Percentiles rank a stretch among this genome's conserved stretches.
Conservation (phyloP, 2,329 filamentous ascomycete species). For the Elsinoe batatas region DNA sequence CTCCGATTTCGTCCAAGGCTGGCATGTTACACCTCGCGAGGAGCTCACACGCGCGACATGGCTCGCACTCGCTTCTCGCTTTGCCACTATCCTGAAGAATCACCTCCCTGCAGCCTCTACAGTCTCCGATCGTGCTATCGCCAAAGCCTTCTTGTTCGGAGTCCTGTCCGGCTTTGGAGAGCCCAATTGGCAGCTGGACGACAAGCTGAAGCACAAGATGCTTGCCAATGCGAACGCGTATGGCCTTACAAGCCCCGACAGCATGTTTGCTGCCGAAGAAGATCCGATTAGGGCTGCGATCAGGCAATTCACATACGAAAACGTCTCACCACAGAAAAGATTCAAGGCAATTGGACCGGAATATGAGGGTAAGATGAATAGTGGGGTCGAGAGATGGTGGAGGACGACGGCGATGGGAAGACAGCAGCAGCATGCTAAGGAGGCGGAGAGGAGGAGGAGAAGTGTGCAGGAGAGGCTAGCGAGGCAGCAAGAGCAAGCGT, state of each 20-base stretch:
- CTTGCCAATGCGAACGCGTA: background rate
- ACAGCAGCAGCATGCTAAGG: background rate
- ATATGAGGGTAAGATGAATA: no score
- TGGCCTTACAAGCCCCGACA: background rate
- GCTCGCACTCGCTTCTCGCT: background rate
- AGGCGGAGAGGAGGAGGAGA: background rate
- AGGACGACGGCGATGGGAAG: background rate
- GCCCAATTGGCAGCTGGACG: background rate
- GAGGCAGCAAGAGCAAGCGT: no score
- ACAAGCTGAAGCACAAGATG: background rate
- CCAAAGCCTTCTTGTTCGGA: constrained; percentile 3
- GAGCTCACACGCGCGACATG: background rate
- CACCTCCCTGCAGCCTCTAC: background rate
- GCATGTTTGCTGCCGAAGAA: background rate
- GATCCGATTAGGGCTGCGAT: constrained; percentile 2
- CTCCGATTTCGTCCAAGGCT: background rate
- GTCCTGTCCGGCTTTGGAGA: constrained; percentile 2
- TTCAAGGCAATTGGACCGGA: background rate
- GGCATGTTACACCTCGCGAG: background rate
- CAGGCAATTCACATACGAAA: background rate
- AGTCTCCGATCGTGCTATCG: background rate
- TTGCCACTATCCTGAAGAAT: background rate
- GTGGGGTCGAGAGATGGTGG: no score
- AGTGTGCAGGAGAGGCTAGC: no score
- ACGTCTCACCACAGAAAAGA: background rate